Conservation (phyloP, 805 yeast species). For the Torulaspora quercuum region DNA sequence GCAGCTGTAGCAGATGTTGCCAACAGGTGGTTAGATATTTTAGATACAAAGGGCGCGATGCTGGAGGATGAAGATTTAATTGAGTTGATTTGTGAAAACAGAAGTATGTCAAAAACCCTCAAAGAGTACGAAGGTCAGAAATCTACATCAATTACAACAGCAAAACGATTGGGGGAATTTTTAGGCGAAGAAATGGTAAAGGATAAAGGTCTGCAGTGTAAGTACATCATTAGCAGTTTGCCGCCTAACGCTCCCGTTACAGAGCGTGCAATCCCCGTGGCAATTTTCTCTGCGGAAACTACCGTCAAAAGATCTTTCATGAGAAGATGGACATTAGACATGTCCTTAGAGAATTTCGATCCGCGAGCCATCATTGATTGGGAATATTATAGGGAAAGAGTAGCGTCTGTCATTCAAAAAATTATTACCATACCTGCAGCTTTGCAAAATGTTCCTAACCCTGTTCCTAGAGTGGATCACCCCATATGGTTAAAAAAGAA, state of each 20-base stretch:
- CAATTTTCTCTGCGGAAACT: conserved; percentile 83
- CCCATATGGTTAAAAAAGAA: conserved; percentile 86
- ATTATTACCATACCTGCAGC: conserved; percentile 98
- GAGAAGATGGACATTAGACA: conserved; percentile 83
- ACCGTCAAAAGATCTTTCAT: conserved; percentile 66
- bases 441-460: conserved; percentile 78
- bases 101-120: conserved; percentile 89
- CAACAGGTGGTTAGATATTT: conserved; percentile 90
- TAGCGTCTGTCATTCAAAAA: conserved; percentile 90
- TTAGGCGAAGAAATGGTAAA: conserved; percentile 95
- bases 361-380: conserved; percentile 89
- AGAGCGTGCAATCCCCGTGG: conserved; percentile 94
- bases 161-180: conserved; percentile 87
- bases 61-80: conserved; percentile 92
- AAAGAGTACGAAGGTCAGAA: conserved; percentile 88
- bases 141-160: conserved; percentile 94
- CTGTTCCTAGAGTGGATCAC: conserved; percentile 90
- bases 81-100: conserved; percentile 91
- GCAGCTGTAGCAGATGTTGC: conserved; percentile 89
- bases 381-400: conserved; percentile 85
- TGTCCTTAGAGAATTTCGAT: conserved; percentile 72
- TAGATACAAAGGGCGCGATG: conserved; percentile 81
- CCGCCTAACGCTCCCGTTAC: conserved; percentile 89
- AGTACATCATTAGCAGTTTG: conserved; percentile 79
- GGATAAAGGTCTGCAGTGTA: conserved; percentile 93